A percentile compares a stretch with the other conserved stretches of the same genome.
Evolutionary conservation across 2,329 filamentous ascomycete species (phyloP).

Genomic region (Paraphoma chrysanthemicola): DNA sequence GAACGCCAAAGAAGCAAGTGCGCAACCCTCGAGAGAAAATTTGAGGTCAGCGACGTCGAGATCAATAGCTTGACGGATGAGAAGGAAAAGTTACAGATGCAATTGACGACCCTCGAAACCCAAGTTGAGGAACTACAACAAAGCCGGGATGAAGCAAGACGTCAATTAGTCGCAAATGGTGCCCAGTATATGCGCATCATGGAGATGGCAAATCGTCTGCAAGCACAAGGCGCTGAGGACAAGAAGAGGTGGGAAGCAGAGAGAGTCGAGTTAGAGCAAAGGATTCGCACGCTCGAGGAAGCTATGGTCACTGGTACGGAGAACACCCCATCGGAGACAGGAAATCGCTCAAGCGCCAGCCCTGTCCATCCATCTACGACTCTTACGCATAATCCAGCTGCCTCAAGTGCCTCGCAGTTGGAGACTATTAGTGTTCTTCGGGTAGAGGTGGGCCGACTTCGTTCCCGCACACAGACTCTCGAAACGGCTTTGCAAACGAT

Average conservation of each 20-base stretch:
- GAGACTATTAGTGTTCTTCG: constrained; percentile 42
- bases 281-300: constrained; percentile 47
- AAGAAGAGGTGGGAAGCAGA: constrained; percentile 52
- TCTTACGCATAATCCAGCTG: constrained; percentile 3
- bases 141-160: constrained; percentile 56
- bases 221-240: constrained; percentile 53
- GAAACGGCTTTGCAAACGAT: constrained; percentile 36
- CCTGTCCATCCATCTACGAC: constrained; percentile 3
- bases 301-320: constrained; percentile 34
- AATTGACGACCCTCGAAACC: constrained; percentile 56
- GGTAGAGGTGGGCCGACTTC: constrained; percentile 37
- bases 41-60: constrained; percentile 45
- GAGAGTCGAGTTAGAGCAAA: constrained; percentile 43
- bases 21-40: constrained; percentile 56
- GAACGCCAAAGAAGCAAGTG: constrained; percentile 59
- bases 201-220: constrained; percentile 56
- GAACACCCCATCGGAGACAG: constrained; percentile 1
- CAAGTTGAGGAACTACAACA: constrained; percentile 58
- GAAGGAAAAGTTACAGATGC: constrained; percentile 56
- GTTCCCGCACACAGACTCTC: constrained; percentile 35
- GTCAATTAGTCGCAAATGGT: constrained; percentile 52
- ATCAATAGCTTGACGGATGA: constrained; percentile 60
- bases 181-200: constrained; percentile 60
- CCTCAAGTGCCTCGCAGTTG: constrained; percentile 13
- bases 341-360: not conserved